These are phyloP conservation scores for Auxenochlorella protothecoides DNA, from an alignment of 139 green algal species.

Conservation along the genomic window DNA sequence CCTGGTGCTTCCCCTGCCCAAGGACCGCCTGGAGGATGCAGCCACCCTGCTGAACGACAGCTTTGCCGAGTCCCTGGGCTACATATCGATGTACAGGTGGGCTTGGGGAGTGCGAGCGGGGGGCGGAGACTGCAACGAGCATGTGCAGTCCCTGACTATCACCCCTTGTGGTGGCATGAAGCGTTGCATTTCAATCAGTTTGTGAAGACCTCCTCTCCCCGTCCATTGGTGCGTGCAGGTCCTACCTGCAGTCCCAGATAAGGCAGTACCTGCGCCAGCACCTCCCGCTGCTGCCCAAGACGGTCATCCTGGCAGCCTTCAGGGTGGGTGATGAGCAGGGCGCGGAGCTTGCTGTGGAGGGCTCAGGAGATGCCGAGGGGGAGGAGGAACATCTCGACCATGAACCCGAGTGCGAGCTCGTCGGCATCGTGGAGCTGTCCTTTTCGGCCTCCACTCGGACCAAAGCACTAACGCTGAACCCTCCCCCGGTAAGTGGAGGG, in stretches of 20 bases:
- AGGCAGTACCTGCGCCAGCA: slow-evolving; percentile 40
- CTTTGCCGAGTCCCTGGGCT: slow-evolving; percentile 37
- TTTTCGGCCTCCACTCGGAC: slow-evolving; percentile 33
- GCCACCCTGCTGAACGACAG: slow-evolving; percentile 40
- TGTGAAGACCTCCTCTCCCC: no score
- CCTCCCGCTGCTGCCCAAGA: slow-evolving; percentile 36
- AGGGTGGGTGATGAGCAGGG: slow-evolving; percentile 11
- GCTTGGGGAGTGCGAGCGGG: background rate
- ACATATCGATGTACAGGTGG: slow-evolving; percentile 29
- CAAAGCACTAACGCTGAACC: slow-evolving; percentile 38
- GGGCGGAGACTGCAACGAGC: no score
- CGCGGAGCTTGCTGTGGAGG: background rate
- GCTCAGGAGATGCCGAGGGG: background rate
- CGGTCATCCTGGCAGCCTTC: slow-evolving; percentile 45
- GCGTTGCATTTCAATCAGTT: no score
- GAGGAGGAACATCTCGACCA: background rate
- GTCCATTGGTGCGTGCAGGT: background rate
- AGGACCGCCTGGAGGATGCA: slow-evolving; percentile 12
- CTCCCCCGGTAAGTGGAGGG: slow-evolving; percentile 12
- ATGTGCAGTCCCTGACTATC: no score
- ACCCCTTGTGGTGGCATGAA: no score
- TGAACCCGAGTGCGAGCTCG: slow-evolving; percentile 9
- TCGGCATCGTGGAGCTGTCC: slow-evolving; percentile 39
- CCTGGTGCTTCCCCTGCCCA: slow-evolving; percentile 24
- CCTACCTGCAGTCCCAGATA: slow-evolving; percentile 40